phyloP scores from a whole-genome alignment of 768 basidiomycete genomes.

The Auricularia heimuer region DNA sequence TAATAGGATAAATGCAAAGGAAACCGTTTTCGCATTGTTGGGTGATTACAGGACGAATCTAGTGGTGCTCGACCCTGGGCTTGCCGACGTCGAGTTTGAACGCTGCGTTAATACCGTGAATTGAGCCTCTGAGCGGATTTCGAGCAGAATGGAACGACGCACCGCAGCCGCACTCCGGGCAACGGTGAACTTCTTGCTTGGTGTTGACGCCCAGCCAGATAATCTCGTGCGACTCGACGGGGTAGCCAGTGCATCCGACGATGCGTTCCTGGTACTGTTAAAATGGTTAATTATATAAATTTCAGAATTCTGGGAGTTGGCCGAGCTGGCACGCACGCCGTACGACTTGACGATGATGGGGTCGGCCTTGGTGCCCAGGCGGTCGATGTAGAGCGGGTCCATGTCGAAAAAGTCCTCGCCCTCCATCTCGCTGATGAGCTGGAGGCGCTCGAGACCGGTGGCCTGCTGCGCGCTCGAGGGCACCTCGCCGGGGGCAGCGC shows the following conservation, averaged over 20 bases:
- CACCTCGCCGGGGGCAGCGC: constrained; percentile 43
- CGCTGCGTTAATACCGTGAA: not conserved
- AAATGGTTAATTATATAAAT: not conserved
- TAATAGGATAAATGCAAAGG: not conserved
- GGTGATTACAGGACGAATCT: not conserved
- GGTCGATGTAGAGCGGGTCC: constrained; percentile 71
- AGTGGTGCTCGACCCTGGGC: not conserved
- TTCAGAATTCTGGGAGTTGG: not conserved
- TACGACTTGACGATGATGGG: constrained; percentile 76
- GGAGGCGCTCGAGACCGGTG: constrained; percentile 93
- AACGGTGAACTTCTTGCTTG: constrained; percentile 52
- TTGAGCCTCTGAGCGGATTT: not conserved
- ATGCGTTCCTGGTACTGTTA: constrained; percentile 68
- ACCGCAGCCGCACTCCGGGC: constrained; percentile 93
- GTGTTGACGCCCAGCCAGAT: constrained; percentile 69
- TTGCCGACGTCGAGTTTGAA: not conserved
- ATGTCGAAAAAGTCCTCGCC: constrained; percentile 87
- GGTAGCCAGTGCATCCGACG: constrained; percentile 90
- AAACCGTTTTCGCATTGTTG: not conserved
- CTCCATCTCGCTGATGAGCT: constrained; percentile 80
- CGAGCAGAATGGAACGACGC: constrained; percentile 16
- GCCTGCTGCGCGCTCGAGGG: constrained; percentile 84
- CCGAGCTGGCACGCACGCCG: constrained; percentile 46
- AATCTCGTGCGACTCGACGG: constrained; percentile 91
- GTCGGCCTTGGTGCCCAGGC: constrained; percentile 77